These are phyloP conservation scores for Marchantia paleacea DNA, from an alignment of 225 moss, liverwort and hornwort species.

Conservation along the genomic window DNA sequence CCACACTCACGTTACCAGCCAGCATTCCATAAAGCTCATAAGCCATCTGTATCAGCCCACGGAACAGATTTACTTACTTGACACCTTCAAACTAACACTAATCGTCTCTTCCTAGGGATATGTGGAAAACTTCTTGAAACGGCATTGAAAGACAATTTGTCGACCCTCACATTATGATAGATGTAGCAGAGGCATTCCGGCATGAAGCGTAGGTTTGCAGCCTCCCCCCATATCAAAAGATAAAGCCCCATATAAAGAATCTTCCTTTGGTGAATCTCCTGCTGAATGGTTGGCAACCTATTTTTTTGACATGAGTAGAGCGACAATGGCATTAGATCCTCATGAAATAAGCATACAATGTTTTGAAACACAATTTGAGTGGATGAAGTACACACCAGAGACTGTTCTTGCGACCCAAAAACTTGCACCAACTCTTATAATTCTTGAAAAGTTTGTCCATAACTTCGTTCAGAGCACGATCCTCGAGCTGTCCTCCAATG, in stretches of 20 bases:
- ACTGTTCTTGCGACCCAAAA: constrained; percentile 82
- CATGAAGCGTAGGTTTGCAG: constrained; percentile 94
- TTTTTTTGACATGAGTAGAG: background rate
- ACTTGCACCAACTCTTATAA: constrained; percentile 97
- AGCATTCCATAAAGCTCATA: constrained; percentile 91
- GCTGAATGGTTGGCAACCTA: constrained; percentile 80
- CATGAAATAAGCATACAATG: background rate
- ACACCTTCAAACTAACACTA: no score
- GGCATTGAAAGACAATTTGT: no score
- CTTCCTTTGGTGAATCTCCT: constrained; percentile 77
- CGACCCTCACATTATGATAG: constrained; percentile 60
- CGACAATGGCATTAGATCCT: background rate
- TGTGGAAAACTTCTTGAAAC: no score
- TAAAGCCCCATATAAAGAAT: constrained; percentile 87
- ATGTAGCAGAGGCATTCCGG: constrained; percentile 97
- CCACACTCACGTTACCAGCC: constrained; percentile 88
- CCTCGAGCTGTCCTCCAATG: constrained; percentile 63
- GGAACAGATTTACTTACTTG: background rate
- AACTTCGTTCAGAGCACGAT: constrained; percentile 78
- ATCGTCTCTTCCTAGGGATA: no score
- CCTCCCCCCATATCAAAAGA: constrained; percentile 93
- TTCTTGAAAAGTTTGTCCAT: constrained; percentile 89
- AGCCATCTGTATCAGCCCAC: constrained; percentile 72
- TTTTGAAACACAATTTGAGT: background rate
- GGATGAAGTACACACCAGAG: constrained; percentile 56